Evolutionary conservation across 2,329 filamentous ascomycete genomes (phyloP).

Genomic region (Xylaria sp.): DNA sequence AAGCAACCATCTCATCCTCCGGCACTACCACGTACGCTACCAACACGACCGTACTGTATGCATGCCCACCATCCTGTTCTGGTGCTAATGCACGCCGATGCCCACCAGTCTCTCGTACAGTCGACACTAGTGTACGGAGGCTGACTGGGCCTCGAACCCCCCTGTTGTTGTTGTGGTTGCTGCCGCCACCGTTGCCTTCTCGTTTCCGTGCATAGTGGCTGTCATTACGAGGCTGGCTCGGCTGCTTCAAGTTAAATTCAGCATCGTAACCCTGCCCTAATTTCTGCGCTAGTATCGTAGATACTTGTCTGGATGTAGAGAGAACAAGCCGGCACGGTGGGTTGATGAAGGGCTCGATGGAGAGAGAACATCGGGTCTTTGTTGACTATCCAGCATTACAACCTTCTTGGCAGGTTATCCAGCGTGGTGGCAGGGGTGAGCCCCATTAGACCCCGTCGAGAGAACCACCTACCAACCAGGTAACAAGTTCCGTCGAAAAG

Average conservation of each 20-base stretch:
- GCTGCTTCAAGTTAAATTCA: conserved; percentile 27
- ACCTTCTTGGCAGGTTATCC: conserved; percentile 27
- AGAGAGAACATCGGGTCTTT: conserved; percentile 24
- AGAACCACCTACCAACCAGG: conserved; percentile 9
- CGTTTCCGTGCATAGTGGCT: conserved; percentile 23
- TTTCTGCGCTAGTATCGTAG: background rate
- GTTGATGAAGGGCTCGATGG: background rate
- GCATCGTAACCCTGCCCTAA: conserved; percentile 17
- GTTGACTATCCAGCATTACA: conserved; percentile 27
- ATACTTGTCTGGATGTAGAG: background rate
- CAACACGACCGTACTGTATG: conserved; percentile 10
- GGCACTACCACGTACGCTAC: background rate
- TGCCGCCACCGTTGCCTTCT: background rate
- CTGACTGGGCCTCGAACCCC: background rate
- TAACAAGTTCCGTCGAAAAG: conserved; percentile 27
- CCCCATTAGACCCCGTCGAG: background rate
- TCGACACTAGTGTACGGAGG: background rate
- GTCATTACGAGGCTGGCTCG: conserved; percentile 29
- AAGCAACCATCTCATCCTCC: conserved; percentile 16
- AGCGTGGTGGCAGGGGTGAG: conserved; percentile 24
- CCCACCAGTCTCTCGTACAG: conserved; percentile 6
- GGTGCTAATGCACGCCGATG: conserved; percentile 23
- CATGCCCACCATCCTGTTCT: conserved; percentile 30
- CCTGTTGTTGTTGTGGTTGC: too few species aligned
- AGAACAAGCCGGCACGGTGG: too few species aligned